A percentile compares a stretch with the other conserved stretches of the same genome.
Conservation (phyloP, 2,329 filamentous ascomycete genomes). For the Nemania serpens region DNA sequence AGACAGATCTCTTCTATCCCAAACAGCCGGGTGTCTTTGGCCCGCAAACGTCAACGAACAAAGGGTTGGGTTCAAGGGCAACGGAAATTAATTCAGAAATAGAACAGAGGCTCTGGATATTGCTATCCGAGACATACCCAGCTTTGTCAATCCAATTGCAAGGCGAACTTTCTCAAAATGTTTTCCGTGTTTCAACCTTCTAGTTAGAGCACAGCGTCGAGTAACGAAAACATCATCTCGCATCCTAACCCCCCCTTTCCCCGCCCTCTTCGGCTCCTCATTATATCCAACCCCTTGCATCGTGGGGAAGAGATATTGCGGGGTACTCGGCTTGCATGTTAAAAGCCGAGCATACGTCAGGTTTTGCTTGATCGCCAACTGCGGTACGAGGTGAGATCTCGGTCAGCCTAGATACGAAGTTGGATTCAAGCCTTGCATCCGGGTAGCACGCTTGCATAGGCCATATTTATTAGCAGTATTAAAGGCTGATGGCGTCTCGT, state of each 20-base stretch:
- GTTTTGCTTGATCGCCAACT: background rate
- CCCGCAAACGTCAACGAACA: background rate
- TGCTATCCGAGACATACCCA: background rate
- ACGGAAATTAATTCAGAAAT: background rate
- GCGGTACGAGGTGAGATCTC: background rate
- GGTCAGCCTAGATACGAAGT: background rate
- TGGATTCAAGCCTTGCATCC: background rate
- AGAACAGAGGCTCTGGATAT: background rate
- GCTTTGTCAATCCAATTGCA: background rate
- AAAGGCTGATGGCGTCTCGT: conserved; percentile 7
- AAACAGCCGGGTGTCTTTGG: background rate
- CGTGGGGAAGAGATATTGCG: conserved; percentile 17
- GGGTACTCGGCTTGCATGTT: conserved; percentile 4
- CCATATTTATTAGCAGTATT: conserved; percentile 2
- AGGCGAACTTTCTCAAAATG: background rate
- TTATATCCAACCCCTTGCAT: background rate
- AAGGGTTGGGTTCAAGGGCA: background rate
- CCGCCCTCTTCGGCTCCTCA: background rate
- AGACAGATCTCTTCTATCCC: background rate
- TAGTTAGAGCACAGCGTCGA: background rate
- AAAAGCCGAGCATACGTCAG: conserved; percentile 12
- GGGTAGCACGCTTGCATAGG: background rate
- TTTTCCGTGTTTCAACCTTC: background rate
- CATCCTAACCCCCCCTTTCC: background rate
- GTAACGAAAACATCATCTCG: conserved; percentile 8